Conservation (phyloP, 2,329 filamentous ascomycete species). For the Aspergillus latus region DNA sequence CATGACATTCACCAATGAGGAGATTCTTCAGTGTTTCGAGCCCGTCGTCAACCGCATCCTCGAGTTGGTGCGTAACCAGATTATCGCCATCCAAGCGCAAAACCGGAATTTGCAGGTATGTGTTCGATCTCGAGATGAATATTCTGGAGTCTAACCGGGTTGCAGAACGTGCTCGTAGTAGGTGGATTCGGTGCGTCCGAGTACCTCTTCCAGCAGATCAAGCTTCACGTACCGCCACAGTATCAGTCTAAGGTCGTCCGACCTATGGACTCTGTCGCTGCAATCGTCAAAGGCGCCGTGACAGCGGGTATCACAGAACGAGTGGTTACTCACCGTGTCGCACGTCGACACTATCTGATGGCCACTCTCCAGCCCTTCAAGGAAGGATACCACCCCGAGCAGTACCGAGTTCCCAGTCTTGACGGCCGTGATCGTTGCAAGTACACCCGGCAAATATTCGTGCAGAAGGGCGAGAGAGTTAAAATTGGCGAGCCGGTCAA, state of each 20-base stretch:
- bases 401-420: constrained; percentile 92
- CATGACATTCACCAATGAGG: constrained; percentile 99
- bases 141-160: constrained; percentile 21
- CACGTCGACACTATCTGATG: constrained; percentile 98
- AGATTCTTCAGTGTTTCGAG: constrained; percentile 98
- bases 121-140: not conserved
- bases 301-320: constrained; percentile 97
- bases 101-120: constrained; percentile 80
- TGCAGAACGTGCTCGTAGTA: constrained; percentile 85
- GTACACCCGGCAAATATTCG: constrained; percentile 96
- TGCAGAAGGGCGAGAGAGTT: constrained; percentile 96
- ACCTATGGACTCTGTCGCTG: constrained; percentile 97
- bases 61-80: constrained; percentile 94
- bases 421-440: constrained; percentile 98
- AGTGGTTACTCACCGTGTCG: constrained; percentile 94
- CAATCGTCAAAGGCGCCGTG: constrained; percentile 97
- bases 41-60: constrained; percentile 96
- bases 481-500: constrained; percentile 99
- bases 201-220: constrained; percentile 99
- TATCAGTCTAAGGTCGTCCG: constrained; percentile 98
- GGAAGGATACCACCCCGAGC: constrained; percentile 96
- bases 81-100: constrained; percentile 97
- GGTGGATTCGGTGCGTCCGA: constrained; percentile 98
- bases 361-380: constrained; percentile 98
- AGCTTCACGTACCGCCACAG: constrained; percentile 94